Base-by-base conservation (phyloP, 2,329 filamentous ascomycete species). In the Fusarium sp. region DNA sequence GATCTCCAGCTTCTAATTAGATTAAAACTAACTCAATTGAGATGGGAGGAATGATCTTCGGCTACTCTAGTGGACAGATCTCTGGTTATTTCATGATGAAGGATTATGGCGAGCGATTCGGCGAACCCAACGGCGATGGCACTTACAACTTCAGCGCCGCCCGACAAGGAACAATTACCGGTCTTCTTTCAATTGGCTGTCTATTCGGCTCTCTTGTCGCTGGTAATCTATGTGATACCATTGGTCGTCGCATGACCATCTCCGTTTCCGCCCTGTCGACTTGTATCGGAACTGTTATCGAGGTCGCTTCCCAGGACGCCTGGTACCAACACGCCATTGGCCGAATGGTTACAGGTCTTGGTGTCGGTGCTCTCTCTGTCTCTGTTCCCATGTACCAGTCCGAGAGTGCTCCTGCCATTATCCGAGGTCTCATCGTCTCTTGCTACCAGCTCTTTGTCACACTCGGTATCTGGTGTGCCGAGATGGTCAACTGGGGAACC, bases 361-460 rank as follows among this genome's bases (percentile, higher is more conserved):
- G 89, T 20, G 87, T 92, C 46, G 90, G 90, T 28, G 83, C 86
- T 20, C 80, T 91, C 0, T 89, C 86, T 7, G 89, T 90, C 41
- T 80, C 87, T 26, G 87, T 89, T 2, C 88, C 88, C 47, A 89
- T 92, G 86, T 92, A 92, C 71, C 88, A 91, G 75, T 86, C 84
- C 17, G 90, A 92, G 77, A 88, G 84, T 56, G 86, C 87, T 4
- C 90, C 90, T 0, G 83, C 87, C 62, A 84, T 87, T 60, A 86
- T 92, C 50, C 86, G 90, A 70, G 88, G 88, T 71, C 82, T 88
- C 8, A 82, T 91, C 39, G 84, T 92, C 28, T 84, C 85, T 2
- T 86, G 83, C 51, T 92, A 91, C 76, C 90, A 92, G 80, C 83
- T 92, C 5, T 87, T 90, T 75, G 89, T 92, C 74, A 92, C 89